phyloP scores from a whole-genome alignment of 2,329 filamentous ascomycete genomes.

The Nemania abortiva region DNA sequence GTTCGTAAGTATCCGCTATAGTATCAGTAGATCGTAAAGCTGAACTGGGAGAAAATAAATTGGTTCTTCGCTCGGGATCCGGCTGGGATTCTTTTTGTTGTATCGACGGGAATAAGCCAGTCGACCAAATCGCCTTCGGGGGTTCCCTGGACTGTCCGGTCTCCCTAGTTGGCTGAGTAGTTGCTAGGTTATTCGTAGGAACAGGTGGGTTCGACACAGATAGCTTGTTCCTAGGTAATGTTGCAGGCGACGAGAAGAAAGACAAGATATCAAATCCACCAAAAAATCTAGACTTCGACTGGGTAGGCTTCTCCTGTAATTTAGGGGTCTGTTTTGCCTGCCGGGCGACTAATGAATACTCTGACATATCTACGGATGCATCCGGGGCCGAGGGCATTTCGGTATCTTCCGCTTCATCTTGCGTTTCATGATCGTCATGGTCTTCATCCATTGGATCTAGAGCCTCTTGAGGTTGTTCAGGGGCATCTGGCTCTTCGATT shows the following conservation, averaged over 20 bases:
- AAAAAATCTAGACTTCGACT: slow-evolving; percentile 46
- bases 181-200: slow-evolving; percentile 30
- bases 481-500: slow-evolving; percentile 4
- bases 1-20: slow-evolving; percentile 47
- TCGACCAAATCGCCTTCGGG: slow-evolving; percentile 47
- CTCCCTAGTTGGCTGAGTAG: slow-evolving; percentile 33
- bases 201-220: slow-evolving; percentile 33
- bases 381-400: slow-evolving; percentile 18
- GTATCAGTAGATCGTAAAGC: slow-evolving; percentile 44
- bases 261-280: slow-evolving; percentile 61
- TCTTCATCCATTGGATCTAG: slow-evolving; percentile 19
- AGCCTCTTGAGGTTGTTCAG: slow-evolving; percentile 15
- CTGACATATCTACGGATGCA: slow-evolving; percentile 50
- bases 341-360: slow-evolving; percentile 60
- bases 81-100: slow-evolving; percentile 53
- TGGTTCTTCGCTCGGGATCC: slow-evolving; percentile 49
- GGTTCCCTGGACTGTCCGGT: slow-evolving; percentile 45
- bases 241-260: slow-evolving; percentile 70
- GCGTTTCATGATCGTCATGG: slow-evolving; percentile 9
- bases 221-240: slow-evolving; percentile 52
- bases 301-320: slow-evolving; percentile 42
- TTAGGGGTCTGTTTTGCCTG: slow-evolving; percentile 39
- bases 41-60: slow-evolving; percentile 54
- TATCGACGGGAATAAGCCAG: slow-evolving; percentile 51
- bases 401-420: slow-evolving; percentile 19